Conservation (phyloP, 768 basidiomycete genomes). For the Lepiota brunneoincarnata region DNA sequence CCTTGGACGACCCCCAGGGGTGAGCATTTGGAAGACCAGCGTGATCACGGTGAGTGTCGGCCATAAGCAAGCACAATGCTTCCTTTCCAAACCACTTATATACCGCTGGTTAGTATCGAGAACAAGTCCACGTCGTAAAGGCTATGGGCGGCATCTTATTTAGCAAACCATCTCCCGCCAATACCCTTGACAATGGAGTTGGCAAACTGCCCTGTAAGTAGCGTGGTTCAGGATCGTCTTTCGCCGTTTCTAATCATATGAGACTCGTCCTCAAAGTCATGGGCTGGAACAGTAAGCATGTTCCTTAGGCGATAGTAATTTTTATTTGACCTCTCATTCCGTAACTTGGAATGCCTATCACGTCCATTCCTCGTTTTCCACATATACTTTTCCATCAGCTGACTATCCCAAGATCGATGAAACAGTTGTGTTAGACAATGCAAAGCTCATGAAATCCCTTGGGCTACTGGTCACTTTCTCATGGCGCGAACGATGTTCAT, state of each 20-base stretch:
- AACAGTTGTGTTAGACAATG: conserved; percentile 45
- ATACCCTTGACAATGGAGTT: conserved; percentile 9
- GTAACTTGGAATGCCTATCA: conserved; percentile 12
- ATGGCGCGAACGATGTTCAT: neutral
- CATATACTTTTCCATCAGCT: neutral
- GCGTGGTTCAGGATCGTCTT: neutral
- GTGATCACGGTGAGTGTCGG: neutral
- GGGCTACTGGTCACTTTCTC: conserved; percentile 43
- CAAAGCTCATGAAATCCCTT: conserved; percentile 46
- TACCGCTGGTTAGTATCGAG: neutral
- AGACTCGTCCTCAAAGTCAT: conserved; percentile 3
- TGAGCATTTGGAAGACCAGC: neutral
- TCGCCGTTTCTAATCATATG: neutral
- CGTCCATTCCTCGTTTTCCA: neutral
- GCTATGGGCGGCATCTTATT: conserved; percentile 1
- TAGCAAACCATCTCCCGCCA: neutral
- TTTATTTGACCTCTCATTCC: neutral
- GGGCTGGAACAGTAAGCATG: conserved; percentile 12
- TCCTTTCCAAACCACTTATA: neutral
- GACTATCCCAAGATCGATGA: conserved; percentile 45
- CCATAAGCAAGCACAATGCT: neutral
- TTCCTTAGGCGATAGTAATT: no score
- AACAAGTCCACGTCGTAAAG: neutral
- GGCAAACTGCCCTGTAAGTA: conserved; percentile 8
- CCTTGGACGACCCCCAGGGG: neutral